Conservation (phyloP, 371 early-diverging fungal species). For the Apophysomyces variabilis region DNA sequence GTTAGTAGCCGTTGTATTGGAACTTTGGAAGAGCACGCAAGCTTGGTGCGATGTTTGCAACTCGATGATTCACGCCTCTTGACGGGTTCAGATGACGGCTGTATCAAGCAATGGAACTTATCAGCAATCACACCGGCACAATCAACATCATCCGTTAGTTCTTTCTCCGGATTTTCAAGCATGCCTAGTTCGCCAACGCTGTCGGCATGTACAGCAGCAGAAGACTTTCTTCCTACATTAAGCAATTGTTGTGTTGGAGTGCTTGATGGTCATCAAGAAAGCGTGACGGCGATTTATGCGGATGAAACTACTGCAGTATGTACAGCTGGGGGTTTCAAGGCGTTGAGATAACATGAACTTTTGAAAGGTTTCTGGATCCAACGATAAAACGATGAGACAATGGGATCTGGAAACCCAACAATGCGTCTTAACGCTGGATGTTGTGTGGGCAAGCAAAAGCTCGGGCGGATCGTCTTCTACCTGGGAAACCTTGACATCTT, state of each 20-base stretch:
- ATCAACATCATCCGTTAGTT: conserved; percentile 32
- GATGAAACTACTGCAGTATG: conserved; percentile 51
- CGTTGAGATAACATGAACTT: neutral
- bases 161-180: conserved; percentile 25
- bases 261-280: conserved; percentile 58
- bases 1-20: conserved; percentile 62
- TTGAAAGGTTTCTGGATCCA: conserved; percentile 75
- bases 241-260: conserved; percentile 46
- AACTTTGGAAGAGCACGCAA: conserved; percentile 62
- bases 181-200: conserved; percentile 40
- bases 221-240: conserved; percentile 29
- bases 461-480: conserved; percentile 26
- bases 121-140: conserved; percentile 48
- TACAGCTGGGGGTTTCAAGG: neutral
- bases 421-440: conserved; percentile 67
- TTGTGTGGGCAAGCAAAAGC: conserved; percentile 67
- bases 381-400: conserved; percentile 87
- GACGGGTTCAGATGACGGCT: conserved; percentile 81
- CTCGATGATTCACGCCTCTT: conserved; percentile 65
- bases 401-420: conserved; percentile 88
- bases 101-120: conserved; percentile 87
- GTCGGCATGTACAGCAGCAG: conserved; percentile 24
- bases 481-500: conserved; percentile 7
- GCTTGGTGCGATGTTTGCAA: conserved; percentile 72
- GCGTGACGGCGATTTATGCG: conserved; percentile 57